A percentile compares a stretch with the other conserved stretches of the same genome.
These are phyloP conservation scores for Lactarius tabidus DNA, from an alignment of 768 basidiomycete genomes.

Conservation along the genomic window DNA sequence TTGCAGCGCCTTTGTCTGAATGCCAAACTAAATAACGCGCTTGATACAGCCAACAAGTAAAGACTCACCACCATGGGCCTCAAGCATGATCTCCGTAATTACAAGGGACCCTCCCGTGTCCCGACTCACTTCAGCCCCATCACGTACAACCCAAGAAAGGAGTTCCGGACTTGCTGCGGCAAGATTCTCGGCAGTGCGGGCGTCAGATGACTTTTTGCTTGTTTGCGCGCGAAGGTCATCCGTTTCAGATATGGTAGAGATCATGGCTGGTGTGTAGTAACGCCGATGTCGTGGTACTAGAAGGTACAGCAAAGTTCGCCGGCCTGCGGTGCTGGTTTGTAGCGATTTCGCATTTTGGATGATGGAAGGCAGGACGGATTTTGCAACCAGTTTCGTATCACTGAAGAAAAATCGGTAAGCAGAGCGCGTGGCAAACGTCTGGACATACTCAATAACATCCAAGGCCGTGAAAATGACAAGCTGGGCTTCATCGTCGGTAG, in stretches of 20 bases:
- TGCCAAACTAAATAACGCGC: neutral
- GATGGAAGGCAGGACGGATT: conserved; percentile 72
- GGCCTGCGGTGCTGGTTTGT: conserved; percentile 63
- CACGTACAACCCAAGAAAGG: conserved; percentile 62
- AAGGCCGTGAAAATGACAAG: conserved; percentile 85
- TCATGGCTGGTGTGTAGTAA: conserved; percentile 84
- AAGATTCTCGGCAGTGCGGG: conserved; percentile 67
- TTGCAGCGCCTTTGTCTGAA: conserved; percentile 67
- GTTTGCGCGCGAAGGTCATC: conserved; percentile 65
- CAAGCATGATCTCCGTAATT: conserved; percentile 78
- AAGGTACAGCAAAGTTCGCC: conserved; percentile 78
- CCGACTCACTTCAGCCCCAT: conserved; percentile 56
- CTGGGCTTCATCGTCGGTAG: conserved; percentile 85
- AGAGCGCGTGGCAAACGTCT: neutral
- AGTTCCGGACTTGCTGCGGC: conserved; percentile 70
- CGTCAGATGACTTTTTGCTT: conserved; percentile 72
- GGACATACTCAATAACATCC: conserved; percentile 79
- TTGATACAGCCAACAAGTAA: neutral
- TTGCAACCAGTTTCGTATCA: conserved; percentile 86
- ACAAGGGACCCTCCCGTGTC: conserved; percentile 81
- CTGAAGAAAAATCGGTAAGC: conserved; percentile 37
- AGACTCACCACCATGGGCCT: conserved; percentile 73
- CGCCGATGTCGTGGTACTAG: conserved; percentile 77
- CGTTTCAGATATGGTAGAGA: conserved; percentile 65
- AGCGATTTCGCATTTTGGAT: conserved; percentile 54